Evolutionary conservation across 495 filamentous ascomycete genomes (phyloP).

Genomic region (Aspergillus steynii): DNA sequence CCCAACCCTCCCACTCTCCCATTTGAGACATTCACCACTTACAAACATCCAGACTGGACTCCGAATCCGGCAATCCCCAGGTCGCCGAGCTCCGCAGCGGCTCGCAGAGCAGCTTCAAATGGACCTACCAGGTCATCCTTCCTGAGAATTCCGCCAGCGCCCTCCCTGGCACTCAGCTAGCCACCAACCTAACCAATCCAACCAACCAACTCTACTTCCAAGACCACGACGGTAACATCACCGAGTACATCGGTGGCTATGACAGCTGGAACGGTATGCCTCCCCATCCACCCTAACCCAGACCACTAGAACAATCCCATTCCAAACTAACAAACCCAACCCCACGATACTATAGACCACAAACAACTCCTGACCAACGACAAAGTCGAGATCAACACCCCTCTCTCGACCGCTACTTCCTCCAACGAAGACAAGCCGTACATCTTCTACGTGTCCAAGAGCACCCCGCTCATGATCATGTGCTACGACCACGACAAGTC

Average conservation of each 20-base stretch:
- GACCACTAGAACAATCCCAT: neutral
- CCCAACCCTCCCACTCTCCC: neutral
- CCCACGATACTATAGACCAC: neutral
- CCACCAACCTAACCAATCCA: neutral
- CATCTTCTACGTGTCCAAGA: neutral
- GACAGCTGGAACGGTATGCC: constrained; percentile 1
- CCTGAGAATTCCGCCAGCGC: constrained; percentile 1
- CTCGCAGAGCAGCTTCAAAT: neutral
- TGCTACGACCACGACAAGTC: neutral
- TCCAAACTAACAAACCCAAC: neutral
- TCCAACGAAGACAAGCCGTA: neutral
- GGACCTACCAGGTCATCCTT: neutral
- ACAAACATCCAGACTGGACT: neutral
- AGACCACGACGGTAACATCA: constrained; percentile 2
- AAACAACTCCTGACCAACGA: neutral
- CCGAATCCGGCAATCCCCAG: neutral
- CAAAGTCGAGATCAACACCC: constrained; percentile 5
- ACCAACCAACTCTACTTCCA: constrained; percentile 6
- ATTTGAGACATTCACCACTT: neutral
- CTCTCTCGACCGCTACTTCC: neutral
- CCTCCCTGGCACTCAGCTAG: constrained; percentile 4
- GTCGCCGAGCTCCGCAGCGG: constrained; percentile 4
- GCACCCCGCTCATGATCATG: constrained; percentile 3
- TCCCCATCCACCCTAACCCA: neutral
- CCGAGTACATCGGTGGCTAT: neutral